Percentiles rank a stretch among this genome's conserved stretches.
phyloP scores from a whole-genome alignment of 2,329 filamentous ascomycete species.

The Trichocomaceae sp. region DNA sequence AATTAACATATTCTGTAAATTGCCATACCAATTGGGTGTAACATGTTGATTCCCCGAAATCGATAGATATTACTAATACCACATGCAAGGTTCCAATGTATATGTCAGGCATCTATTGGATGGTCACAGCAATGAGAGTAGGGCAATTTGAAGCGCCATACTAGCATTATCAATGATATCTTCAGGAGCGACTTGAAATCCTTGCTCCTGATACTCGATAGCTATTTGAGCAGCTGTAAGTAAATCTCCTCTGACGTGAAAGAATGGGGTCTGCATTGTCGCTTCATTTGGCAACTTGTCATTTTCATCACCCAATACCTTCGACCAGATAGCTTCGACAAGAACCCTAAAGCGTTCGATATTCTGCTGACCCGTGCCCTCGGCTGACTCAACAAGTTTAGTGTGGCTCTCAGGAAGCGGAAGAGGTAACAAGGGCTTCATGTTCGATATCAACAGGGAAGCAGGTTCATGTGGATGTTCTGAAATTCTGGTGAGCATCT shows the following conservation, averaged over 20 bases:
- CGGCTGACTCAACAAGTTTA: background rate
- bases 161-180: background rate
- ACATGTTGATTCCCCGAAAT: background rate
- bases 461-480: background rate
- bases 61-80: background rate
- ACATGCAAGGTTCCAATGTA: background rate
- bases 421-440: background rate
- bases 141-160: background rate
- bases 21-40: background rate
- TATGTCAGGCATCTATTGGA: background rate
- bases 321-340: background rate
- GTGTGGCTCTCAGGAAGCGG: background rate
- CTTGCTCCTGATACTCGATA: background rate
- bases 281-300: background rate
- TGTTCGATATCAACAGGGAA: background rate
- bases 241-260: background rate
- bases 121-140: background rate
- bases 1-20: too few relatives aligned
- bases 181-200: background rate
- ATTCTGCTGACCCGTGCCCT: background rate
- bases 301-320: background rate
- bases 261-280: background rate
- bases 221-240: background rate
- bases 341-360: background rate
- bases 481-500: background rate